Conservation (phyloP, 768 basidiomycete genomes). For the Leccinellum luteum region DNA sequence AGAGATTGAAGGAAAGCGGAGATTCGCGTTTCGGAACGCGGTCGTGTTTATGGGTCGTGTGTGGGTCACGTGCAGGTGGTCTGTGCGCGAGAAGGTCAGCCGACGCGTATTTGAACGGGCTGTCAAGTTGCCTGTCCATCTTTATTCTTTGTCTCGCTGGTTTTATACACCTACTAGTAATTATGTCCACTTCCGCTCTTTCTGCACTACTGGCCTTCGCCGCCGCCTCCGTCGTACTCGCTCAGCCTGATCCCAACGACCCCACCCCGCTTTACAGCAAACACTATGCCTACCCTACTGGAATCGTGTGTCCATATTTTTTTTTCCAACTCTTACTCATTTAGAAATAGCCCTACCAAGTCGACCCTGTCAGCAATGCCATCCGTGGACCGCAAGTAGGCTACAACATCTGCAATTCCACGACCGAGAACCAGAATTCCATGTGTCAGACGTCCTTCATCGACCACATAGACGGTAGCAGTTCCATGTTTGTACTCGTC, state of each 20-base stretch:
- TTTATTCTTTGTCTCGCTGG: background rate
- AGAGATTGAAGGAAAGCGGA: slow-evolving; percentile 8
- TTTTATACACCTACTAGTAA: background rate
- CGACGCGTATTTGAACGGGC: slow-evolving; percentile 21
- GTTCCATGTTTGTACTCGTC: background rate
- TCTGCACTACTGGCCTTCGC: slow-evolving; percentile 34
- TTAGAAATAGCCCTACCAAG: slow-evolving; percentile 48
- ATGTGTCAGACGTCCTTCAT: slow-evolving; percentile 69
- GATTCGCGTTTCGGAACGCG: background rate
- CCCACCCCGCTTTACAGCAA: slow-evolving; percentile 47
- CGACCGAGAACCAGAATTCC: slow-evolving; percentile 58
- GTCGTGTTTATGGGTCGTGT: slow-evolving; percentile 27
- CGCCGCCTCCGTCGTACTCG: slow-evolving; percentile 31
- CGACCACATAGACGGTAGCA: slow-evolving; percentile 50
- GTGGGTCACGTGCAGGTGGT: slow-evolving; percentile 27
- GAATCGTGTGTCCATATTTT: slow-evolving; percentile 36
- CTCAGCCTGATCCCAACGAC: slow-evolving; percentile 38
- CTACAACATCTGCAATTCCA: slow-evolving; percentile 67
- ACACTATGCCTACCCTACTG: slow-evolving; percentile 41
- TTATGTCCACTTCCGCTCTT: slow-evolving; percentile 42
- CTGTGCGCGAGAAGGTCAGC: slow-evolving; percentile 15
- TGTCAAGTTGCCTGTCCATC: too few species aligned
- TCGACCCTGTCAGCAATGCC: slow-evolving; percentile 36
- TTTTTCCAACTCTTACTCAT: background rate
- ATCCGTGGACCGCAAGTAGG: slow-evolving; percentile 59